Percentiles rank a stretch among this genome's conserved stretches.
Evolutionary conservation across 179 eudicot species (phyloP).

Genomic region (Nepenthes alata): DNA sequence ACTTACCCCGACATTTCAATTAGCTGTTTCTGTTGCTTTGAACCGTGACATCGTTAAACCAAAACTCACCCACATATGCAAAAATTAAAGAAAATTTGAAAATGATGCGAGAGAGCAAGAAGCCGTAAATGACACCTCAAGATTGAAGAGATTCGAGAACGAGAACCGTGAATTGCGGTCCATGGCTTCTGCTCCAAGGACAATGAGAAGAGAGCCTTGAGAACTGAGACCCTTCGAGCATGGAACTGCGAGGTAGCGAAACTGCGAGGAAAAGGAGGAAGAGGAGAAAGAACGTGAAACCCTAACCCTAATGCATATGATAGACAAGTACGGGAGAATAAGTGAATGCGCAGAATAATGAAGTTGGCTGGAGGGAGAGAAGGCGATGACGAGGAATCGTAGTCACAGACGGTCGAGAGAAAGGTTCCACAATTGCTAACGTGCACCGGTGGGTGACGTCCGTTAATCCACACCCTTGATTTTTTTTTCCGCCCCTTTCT

Average conservation of each 20-base stretch:
- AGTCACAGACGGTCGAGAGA: constrained; percentile 11
- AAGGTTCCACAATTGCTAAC: constrained; percentile 24
- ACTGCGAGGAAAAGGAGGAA: neutral
- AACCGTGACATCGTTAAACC: neutral
- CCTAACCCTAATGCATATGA: constrained; percentile 28
- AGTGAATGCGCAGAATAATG: constrained; percentile 32
- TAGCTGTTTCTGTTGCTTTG: no score
- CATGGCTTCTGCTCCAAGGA: constrained; percentile 19
- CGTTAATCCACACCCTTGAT: constrained; percentile 13
- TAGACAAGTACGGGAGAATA: constrained; percentile 11
- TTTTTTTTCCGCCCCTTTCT: neutral
- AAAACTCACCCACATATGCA: neutral
- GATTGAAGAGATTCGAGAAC: constrained; percentile 53
- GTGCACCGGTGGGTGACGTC: constrained; percentile 20
- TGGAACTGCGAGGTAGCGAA: constrained; percentile 6
- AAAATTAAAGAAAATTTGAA: neutral
- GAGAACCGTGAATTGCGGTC: constrained; percentile 28
- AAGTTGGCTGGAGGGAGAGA: constrained; percentile 18
- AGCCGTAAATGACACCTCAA: constrained; percentile 34
- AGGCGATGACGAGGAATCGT: constrained; percentile 9
- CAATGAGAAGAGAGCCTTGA: constrained; percentile 4
- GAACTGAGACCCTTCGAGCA: constrained; percentile 11
- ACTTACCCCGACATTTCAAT: no score
- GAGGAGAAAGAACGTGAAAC: constrained; percentile 6
- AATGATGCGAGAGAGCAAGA: neutral